Percentiles rank a stretch among this genome's conserved stretches.
These are phyloP conservation scores for Cyclocybe cylindracea DNA, from an alignment of 768 basidiomycete species.

Conservation along the genomic window DNA sequence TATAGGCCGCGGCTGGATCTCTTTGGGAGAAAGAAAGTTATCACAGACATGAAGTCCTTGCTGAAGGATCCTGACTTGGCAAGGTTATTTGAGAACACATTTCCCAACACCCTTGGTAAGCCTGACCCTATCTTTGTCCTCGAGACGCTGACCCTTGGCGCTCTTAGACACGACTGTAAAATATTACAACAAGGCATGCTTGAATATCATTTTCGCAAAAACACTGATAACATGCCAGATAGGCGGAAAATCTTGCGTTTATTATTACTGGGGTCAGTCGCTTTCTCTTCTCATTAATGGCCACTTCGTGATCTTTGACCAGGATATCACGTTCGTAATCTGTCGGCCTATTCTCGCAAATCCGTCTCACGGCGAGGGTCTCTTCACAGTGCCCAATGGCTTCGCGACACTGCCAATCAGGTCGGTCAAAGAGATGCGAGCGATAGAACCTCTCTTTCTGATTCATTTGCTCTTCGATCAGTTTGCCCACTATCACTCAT, in stretches of 20 bases:
- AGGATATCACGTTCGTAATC: constrained; percentile 72
- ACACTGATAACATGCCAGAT: constrained; percentile 5
- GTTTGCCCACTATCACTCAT: constrained; percentile 70
- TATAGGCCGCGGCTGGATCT: background rate
- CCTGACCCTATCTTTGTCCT: background rate
- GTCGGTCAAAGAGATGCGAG: constrained; percentile 29
- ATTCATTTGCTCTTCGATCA: constrained; percentile 24
- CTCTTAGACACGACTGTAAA: constrained; percentile 73
- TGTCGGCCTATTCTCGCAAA: background rate
- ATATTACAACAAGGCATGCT: constrained; percentile 61
- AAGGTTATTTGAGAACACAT: constrained; percentile 79
- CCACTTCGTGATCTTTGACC: background rate
- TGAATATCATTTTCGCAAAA: background rate
- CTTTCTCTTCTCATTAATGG: background rate
- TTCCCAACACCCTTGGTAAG: constrained; percentile 78
- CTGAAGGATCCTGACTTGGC: constrained; percentile 80
- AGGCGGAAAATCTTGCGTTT: constrained; percentile 74
- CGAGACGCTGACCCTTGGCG: background rate
- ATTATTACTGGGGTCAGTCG: constrained; percentile 72
- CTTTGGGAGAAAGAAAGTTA: constrained; percentile 54
- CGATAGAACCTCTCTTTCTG: background rate
- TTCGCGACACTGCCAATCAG: constrained; percentile 82
- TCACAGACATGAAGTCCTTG: constrained; percentile 68
- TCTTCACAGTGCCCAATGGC: constrained; percentile 71
- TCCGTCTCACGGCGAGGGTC: constrained; percentile 4